Evolutionary conservation across 345 rosid species (phyloP).

Genomic region (Boechera retrofracta): DNA sequence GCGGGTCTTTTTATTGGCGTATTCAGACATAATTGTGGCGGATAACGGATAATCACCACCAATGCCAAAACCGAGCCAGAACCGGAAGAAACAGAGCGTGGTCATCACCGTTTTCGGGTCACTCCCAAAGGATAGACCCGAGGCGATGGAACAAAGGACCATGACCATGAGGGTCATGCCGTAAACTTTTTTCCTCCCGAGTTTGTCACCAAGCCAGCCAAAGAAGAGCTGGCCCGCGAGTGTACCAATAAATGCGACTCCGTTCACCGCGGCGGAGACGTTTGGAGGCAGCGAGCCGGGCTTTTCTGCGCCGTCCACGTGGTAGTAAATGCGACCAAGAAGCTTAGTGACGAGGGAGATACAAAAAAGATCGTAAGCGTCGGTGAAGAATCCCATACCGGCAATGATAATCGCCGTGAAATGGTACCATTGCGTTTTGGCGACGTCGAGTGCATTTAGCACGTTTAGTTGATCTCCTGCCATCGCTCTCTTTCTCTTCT

Average conservation of each 20-base stretch:
- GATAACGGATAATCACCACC: slow-evolving; percentile 90
- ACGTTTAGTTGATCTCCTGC: slow-evolving; percentile 61
- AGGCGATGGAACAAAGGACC: slow-evolving; percentile 68
- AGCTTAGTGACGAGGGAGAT: slow-evolving; percentile 82
- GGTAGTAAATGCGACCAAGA: slow-evolving; percentile 78
- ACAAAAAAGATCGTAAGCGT: slow-evolving; percentile 83
- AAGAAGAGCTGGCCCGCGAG: slow-evolving; percentile 78
- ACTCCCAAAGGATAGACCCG: slow-evolving; percentile 69
- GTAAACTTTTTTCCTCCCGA: slow-evolving; percentile 76
- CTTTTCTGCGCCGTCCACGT: slow-evolving; percentile 62
- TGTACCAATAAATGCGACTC: slow-evolving; percentile 77
- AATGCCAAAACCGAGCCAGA: slow-evolving; percentile 88
- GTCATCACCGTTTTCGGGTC: slow-evolving; percentile 56
- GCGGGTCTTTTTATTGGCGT: slow-evolving; percentile 84
- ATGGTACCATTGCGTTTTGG: slow-evolving; percentile 86
- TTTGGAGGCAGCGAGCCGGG: slow-evolving; percentile 75
- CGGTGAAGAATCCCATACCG: slow-evolving; percentile 90
- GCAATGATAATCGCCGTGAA: slow-evolving; percentile 80
- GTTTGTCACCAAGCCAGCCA: slow-evolving; percentile 84
- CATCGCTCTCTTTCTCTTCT: slow-evolving; percentile 46
- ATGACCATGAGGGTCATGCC: slow-evolving; percentile 80
- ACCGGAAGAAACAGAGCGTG: slow-evolving; percentile 79
- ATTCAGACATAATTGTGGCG: slow-evolving; percentile 86
- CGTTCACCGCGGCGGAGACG: slow-evolving; percentile 76
- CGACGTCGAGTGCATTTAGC: slow-evolving; percentile 69